Conservation (phyloP, 73 alveolate species). For the Paramecium caudatum region DNA sequence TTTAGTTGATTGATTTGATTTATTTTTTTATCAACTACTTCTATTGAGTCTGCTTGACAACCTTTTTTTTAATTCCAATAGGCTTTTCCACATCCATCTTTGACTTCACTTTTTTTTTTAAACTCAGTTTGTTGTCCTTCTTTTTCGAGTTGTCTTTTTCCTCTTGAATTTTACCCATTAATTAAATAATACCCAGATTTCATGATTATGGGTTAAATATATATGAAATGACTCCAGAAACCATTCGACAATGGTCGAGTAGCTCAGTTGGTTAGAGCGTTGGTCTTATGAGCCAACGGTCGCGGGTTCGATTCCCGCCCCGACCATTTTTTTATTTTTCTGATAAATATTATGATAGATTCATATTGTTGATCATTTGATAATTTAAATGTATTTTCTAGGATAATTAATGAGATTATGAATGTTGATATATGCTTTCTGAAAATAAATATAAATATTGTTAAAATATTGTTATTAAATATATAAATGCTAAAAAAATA, state of each 20-base stretch:
- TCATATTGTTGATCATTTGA: too few relatives aligned
- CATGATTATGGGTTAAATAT: background rate
- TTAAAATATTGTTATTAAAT: too few relatives aligned
- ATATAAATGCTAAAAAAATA: too few relatives aligned
- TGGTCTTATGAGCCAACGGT: conserved; percentile 81
- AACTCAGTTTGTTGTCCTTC: conserved; percentile 2
- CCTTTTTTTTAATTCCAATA: conserved; percentile 3
- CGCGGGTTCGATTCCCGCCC: conserved; percentile 77
- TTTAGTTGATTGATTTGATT: background rate
- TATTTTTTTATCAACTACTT: background rate
- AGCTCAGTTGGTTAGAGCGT: conserved; percentile 69
- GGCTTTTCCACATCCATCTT: conserved; percentile 49
- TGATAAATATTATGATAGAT: too few relatives aligned
- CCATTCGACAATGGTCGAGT: background rate
- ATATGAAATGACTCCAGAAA: background rate
- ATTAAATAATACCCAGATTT: background rate
- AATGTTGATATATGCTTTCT: too few relatives aligned
- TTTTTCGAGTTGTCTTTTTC: background rate
- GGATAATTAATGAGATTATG: too few relatives aligned
- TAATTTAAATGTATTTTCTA: too few relatives aligned
- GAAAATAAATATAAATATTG: too few relatives aligned
- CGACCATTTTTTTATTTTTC: conserved; percentile 55
- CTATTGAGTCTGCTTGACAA: background rate
- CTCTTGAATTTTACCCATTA: conserved; percentile 45
- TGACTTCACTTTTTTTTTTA: background rate